These are phyloP conservation scores for Phytophthora europaea DNA, from an alignment of 352 stramenopile species.

Conservation along the genomic window DNA sequence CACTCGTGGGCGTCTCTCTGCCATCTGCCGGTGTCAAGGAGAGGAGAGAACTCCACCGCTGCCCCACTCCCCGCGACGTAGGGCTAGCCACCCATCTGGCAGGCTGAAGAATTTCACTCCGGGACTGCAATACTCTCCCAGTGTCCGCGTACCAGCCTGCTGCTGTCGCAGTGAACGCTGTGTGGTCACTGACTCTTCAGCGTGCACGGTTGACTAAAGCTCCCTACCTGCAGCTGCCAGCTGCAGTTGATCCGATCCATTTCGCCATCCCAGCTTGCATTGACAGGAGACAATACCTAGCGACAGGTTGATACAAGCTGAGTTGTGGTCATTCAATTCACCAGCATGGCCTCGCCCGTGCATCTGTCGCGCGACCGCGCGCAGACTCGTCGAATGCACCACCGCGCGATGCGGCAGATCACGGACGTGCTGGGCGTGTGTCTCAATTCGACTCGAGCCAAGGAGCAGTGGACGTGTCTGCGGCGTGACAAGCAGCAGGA, in stretches of 20 bases:
- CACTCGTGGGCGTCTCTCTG: conserved; percentile 3
- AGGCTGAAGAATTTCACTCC: not conserved
- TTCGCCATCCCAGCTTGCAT: conserved; percentile 20
- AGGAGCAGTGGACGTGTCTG: conserved; percentile 67
- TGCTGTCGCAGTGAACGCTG: no score
- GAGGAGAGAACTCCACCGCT: conserved; percentile 5
- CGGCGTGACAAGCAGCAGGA: conserved; percentile 61
- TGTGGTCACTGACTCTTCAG: conserved; percentile 4
- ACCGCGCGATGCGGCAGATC: conserved; percentile 72
- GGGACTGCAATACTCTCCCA: not conserved
- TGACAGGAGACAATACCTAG: no score
- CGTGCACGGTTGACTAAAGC: conserved; percentile 7
- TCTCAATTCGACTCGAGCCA: conserved; percentile 62
- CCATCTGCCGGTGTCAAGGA: conserved; percentile 3
- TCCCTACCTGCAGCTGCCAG: not conserved
- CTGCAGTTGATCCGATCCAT: conserved; percentile 12
- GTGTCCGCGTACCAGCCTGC: no score
- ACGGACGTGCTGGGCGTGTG: conserved; percentile 64
- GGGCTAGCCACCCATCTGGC: conserved; percentile 26
- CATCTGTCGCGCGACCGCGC: conserved; percentile 62
- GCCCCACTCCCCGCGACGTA: conserved; percentile 6
- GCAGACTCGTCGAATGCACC: conserved; percentile 65
- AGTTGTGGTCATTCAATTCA: no score
- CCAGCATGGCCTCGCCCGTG: conserved; percentile 41
- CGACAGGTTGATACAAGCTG: no score